A percentile compares a stretch with the other conserved stretches of the same genome.
Evolutionary conservation across 768 basidiomycete species (phyloP).

Genomic region (Suillus variegatus): DNA sequence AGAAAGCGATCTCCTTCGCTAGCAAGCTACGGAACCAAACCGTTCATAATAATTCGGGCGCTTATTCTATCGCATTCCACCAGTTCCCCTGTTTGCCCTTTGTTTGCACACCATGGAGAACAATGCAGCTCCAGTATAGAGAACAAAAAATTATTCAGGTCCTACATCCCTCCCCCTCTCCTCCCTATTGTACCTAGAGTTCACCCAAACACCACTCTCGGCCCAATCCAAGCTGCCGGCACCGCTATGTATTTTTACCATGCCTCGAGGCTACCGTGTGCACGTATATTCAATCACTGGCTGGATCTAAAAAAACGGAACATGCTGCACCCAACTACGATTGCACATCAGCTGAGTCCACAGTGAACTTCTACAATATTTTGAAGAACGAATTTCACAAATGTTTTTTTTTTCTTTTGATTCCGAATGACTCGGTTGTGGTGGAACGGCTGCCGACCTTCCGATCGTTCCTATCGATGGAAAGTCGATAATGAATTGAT

Average conservation of each 20-base stretch:
- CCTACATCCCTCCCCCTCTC: not conserved
- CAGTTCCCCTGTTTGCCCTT: slow-evolving; percentile 8
- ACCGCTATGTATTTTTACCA: slow-evolving; percentile 13
- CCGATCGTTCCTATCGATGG: slow-evolving; percentile 23
- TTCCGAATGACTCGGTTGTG: not conserved
- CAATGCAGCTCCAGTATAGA: not conserved
- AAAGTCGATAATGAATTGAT: slow-evolving; percentile 16
- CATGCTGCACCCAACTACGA: slow-evolving; percentile 7
- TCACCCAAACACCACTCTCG: slow-evolving; percentile 6
- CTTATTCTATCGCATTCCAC: not conserved
- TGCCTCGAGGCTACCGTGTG: slow-evolving; percentile 27
- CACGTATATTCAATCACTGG: not conserved
- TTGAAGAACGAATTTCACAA: slow-evolving; percentile 1
- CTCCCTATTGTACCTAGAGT: slow-evolving; percentile 3
- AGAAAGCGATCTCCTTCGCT: slow-evolving; percentile 30
- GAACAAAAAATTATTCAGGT: not conserved
- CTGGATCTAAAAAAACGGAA: not conserved
- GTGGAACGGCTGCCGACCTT: slow-evolving; percentile 12
- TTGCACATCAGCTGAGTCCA: slow-evolving; percentile 4
- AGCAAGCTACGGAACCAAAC: slow-evolving; percentile 28
- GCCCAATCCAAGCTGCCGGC: slow-evolving; percentile 18
- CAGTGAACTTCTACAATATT: not conserved
- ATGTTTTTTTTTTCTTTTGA: not conserved
- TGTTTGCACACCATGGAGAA: slow-evolving; percentile 11
- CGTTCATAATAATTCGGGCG: slow-evolving; percentile 7